Conservation (phyloP, 257 asterid genomes). For the Solanum bulbocastanum region DNA sequence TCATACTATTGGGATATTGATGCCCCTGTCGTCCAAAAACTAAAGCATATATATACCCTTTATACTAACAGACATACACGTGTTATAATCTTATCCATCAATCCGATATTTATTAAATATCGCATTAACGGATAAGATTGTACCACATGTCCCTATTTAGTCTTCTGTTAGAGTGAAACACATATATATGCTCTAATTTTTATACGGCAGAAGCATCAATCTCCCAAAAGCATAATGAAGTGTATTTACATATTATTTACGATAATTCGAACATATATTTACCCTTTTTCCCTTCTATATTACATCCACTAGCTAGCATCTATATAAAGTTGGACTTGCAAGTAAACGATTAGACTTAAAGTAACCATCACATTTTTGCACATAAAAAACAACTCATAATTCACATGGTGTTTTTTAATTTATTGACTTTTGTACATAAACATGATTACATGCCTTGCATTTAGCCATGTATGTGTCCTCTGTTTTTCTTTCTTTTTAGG, state of each 20-base stretch:
- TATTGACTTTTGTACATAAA: background rate
- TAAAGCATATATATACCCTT: too few relatives aligned
- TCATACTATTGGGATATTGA: too few relatives aligned
- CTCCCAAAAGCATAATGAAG: too few relatives aligned
- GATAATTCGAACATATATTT: rapidly evolving
- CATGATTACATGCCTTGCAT: background rate
- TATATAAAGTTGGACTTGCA: background rate
- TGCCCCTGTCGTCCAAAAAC: too few relatives aligned
- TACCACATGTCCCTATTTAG: too few relatives aligned
- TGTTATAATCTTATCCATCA: too few relatives aligned
- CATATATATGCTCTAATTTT: too few relatives aligned
- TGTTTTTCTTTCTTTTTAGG: background rate
- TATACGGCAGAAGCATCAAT: rapidly evolving
- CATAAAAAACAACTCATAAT: background rate
- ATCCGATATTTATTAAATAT: too few relatives aligned
- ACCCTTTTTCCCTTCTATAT: background rate
- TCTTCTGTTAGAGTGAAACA: too few relatives aligned
- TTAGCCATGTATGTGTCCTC: background rate
- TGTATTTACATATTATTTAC: too few relatives aligned
- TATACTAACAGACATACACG: too few relatives aligned
- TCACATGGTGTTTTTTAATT: background rate
- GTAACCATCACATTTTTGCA: background rate
- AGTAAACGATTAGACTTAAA: background rate
- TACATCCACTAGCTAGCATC: background rate
- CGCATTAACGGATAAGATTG: too few relatives aligned